These are phyloP conservation scores for Xylaria hypoxylon DNA, from an alignment of 2,329 filamentous ascomycete species.

Conservation along the genomic window DNA sequence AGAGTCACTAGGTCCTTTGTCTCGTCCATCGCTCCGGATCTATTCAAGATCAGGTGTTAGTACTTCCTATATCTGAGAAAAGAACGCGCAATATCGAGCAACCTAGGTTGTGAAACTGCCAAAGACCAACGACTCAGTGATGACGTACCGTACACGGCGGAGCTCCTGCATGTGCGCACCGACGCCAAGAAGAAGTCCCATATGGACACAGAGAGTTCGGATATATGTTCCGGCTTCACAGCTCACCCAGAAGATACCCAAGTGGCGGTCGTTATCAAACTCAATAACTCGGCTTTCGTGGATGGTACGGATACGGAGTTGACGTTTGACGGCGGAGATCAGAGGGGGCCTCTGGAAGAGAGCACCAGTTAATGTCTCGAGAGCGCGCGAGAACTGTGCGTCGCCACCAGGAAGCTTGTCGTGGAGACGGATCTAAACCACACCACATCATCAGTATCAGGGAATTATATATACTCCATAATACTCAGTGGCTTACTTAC, in stretches of 20 bases:
- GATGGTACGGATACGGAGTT: conserved; percentile 97
- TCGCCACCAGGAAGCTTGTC: conserved; percentile 95
- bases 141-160: conserved; percentile 77
- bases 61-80: neutral
- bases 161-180: conserved; percentile 99
- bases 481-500: conserved; percentile 24
- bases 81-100: neutral
- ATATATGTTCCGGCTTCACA: conserved; percentile 99
- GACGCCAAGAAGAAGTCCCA: conserved; percentile 80
- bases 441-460: conserved; percentile 5
- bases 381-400: conserved; percentile 89
- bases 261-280: conserved; percentile 97
- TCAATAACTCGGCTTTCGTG: conserved; percentile 97
- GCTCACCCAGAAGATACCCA: conserved; percentile 99
- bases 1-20: conserved; percentile 88
- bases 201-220: conserved; percentile 74
- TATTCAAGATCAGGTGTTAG: conserved; percentile 18
- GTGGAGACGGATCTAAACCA: conserved; percentile 78
- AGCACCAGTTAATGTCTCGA: conserved; percentile 95
- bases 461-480: neutral
- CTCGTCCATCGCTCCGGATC: conserved; percentile 93
- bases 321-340: conserved; percentile 98
- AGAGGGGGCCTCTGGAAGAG: conserved; percentile 96
- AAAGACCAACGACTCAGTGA: neutral
- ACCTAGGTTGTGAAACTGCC: neutral